A percentile compares a stretch with the other conserved stretches of the same genome.
phyloP scores from a whole-genome alignment of 2,329 filamentous ascomycete genomes.

The Dothiorella sarmentorum region DNA sequence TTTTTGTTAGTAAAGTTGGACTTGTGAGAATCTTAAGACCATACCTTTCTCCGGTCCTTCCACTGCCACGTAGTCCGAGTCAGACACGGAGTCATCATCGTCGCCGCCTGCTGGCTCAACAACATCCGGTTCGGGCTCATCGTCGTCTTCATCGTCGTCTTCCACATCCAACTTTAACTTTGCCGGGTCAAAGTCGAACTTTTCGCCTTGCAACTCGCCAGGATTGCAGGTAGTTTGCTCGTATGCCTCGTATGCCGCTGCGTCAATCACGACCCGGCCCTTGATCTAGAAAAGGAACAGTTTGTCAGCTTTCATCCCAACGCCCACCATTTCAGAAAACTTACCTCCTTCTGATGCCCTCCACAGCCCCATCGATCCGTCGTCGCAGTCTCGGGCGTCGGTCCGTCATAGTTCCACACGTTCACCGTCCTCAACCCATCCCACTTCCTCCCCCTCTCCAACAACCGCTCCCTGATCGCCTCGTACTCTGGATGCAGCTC shows the following conservation, averaged over 20 bases:
- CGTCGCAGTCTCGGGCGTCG: background rate
- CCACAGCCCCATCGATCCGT: background rate
- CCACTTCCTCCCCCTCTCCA: background rate
- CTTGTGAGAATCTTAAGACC: background rate
- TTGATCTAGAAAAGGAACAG: conserved; percentile 45
- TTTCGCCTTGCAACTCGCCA: no score
- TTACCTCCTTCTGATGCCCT: background rate
- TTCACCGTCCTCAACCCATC: background rate
- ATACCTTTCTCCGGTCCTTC: background rate
- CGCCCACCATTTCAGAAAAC: conserved; percentile 26
- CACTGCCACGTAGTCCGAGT: background rate
- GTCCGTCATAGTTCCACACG: background rate
- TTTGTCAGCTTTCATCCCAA: no score
- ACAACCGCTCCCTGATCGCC: background rate
- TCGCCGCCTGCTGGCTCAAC: background rate
- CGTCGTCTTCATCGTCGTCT: background rate
- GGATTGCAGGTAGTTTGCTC: no score
- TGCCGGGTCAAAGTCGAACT: background rate
- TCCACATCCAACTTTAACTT: background rate
- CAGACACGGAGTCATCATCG: background rate
- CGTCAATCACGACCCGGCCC: conserved; percentile 52
- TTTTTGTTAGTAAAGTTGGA: background rate
- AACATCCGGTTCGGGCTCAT: background rate
- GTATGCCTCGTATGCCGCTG: conserved; percentile 18
- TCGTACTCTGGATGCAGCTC: background rate